phyloP scores from a whole-genome alignment of 176 grass and related monocot genomes.

The Oryza officinalis region DNA sequence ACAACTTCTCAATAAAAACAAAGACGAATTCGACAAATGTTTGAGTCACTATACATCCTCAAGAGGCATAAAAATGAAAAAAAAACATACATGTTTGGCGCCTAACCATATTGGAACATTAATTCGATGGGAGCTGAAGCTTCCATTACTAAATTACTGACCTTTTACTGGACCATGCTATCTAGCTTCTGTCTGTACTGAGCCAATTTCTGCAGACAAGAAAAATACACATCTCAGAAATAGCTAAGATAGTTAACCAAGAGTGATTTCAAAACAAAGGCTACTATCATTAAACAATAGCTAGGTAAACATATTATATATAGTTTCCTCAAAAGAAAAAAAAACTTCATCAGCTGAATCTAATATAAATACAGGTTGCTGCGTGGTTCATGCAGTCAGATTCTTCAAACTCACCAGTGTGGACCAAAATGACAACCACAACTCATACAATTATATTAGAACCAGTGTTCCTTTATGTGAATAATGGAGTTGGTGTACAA shows the following conservation, averaged over 20 bases:
- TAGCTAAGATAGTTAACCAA: not conserved
- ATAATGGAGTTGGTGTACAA: not conserved
- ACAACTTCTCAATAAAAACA: not conserved
- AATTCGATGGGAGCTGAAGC: not conserved
- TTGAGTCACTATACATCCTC: not conserved
- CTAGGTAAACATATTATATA: not conserved
- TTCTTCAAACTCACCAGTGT: not conserved
- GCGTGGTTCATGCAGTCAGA: not conserved
- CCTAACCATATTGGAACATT: not conserved
- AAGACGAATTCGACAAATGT: not conserved
- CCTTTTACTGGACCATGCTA: constrained; percentile 57
- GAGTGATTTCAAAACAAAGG: not conserved
- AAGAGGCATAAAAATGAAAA: not conserved
- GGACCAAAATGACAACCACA: not conserved
- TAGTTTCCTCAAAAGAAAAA: no score
- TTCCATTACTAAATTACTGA: not conserved
- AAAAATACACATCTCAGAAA: constrained; percentile 6
- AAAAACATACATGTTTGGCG: not conserved
- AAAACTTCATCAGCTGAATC: not conserved
- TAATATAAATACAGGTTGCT: not conserved
- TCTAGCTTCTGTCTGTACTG: constrained; percentile 90
- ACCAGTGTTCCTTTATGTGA: not conserved
- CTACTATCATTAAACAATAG: not conserved
- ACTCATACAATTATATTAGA: not conserved
- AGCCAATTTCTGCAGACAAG: constrained; percentile 75